Percentiles rank a stretch among this genome's conserved stretches.
Evolutionary conservation across 2,329 filamentous ascomycete species (phyloP).

Genomic region (Dactylonectria estremocensis): DNA sequence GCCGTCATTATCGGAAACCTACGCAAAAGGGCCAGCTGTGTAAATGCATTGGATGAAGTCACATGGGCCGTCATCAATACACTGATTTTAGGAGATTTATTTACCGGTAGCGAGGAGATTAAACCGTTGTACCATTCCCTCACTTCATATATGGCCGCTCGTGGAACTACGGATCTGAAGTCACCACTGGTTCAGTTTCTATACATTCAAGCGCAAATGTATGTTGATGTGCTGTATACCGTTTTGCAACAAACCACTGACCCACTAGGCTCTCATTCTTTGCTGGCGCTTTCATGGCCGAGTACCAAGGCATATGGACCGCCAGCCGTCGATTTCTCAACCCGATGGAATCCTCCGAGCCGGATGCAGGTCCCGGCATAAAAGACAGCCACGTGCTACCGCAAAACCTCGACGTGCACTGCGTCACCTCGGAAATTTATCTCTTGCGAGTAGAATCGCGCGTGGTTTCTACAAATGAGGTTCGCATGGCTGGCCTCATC

Average conservation of each 20-base stretch:
- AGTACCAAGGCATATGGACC: background rate
- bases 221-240: background rate
- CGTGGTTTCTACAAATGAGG: background rate
- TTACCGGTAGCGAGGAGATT: background rate
- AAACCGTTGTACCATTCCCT: background rate
- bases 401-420: background rate
- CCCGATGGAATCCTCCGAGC: background rate
- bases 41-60: background rate
- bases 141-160: background rate
- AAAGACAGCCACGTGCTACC: background rate
- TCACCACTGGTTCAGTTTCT: background rate
- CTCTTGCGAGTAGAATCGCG: background rate
- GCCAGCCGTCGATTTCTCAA: background rate
- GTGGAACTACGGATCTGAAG: background rate
- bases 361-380: background rate
- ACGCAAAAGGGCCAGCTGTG: background rate
- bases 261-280: background rate
- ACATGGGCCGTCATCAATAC: background rate
- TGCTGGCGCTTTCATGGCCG: background rate
- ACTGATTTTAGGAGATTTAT: background rate
- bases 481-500: background rate
- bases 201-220: background rate
- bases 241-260: background rate
- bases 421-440: background rate
- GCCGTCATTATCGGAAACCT: conserved; percentile 10